Evolutionary conservation across 2,329 filamentous ascomycete species (phyloP).

Genomic region (Botrytis sinoallii): DNA sequence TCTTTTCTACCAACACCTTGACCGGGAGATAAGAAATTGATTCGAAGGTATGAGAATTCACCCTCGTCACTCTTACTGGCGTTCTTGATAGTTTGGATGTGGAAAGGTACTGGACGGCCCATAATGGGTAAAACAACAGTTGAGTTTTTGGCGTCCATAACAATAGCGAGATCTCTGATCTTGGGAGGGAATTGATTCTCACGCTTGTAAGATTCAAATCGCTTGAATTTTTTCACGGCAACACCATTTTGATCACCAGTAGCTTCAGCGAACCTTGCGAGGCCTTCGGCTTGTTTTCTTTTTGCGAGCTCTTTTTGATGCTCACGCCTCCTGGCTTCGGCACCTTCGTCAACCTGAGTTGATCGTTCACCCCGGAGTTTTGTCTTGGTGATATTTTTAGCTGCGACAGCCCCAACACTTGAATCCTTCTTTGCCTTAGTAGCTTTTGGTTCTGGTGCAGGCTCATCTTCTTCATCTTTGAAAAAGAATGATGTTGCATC

Average conservation of each 20-base stretch:
- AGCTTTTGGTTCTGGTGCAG: slow-evolving; percentile 67
- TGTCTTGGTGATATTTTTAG: slow-evolving; percentile 93
- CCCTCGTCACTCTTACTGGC: slow-evolving; percentile 96
- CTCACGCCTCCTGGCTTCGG: slow-evolving; percentile 79
- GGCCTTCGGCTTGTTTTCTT: slow-evolving; percentile 87
- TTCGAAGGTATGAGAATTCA: slow-evolving; percentile 87
- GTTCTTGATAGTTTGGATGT: slow-evolving; percentile 98
- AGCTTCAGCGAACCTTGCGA: slow-evolving; percentile 81
- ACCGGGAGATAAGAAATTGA: slow-evolving; percentile 96
- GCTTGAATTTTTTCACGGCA: slow-evolving; percentile 98
- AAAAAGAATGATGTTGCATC: slow-evolving; percentile 98
- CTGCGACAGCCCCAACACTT: slow-evolving; percentile 80
- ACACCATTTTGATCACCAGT: slow-evolving; percentile 81
- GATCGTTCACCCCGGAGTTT: slow-evolving; percentile 86
- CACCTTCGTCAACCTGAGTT: slow-evolving; percentile 85
- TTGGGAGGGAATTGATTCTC: slow-evolving; percentile 87
- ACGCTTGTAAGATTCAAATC: slow-evolving; percentile 97
- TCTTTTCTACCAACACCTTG: slow-evolving; percentile 97
- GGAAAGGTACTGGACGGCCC: slow-evolving; percentile 95
- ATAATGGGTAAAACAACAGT: slow-evolving; percentile 95
- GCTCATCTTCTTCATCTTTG: slow-evolving; percentile 80
- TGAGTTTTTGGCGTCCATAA: slow-evolving; percentile 85
- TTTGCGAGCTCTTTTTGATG: slow-evolving; percentile 86
- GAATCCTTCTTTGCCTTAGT: slow-evolving; percentile 87
- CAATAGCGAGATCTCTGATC: slow-evolving; percentile 81